Evolutionary conservation across 768 basidiomycete species (phyloP).

Genomic region (Crepidotus variabilis): DNA sequence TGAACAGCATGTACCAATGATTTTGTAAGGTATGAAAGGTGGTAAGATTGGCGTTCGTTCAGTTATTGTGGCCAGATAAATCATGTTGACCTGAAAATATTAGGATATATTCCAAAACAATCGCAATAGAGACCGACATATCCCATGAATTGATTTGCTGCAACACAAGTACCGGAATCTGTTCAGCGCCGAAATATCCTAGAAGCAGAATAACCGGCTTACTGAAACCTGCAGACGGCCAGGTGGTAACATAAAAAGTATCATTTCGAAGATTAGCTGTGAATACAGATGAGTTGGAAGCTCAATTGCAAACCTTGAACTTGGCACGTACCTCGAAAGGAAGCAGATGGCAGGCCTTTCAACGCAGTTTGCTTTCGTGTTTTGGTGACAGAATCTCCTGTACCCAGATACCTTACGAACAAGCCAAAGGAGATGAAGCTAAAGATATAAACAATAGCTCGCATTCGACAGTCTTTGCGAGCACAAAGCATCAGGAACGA

Average conservation of each 20-base stretch:
- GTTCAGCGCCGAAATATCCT: neutral
- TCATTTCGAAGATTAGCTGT: slow-evolving; percentile 35
- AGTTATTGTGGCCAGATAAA: slow-evolving; percentile 44
- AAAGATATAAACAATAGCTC: neutral
- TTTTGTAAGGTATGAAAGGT: slow-evolving; percentile 41
- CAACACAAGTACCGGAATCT: neutral
- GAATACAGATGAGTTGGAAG: neutral
- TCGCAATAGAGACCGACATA: slow-evolving; percentile 16
- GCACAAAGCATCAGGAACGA: neutral
- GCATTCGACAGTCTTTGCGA: neutral
- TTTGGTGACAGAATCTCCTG: neutral
- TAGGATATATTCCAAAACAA: neutral
- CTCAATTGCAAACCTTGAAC: neutral
- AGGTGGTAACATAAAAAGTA: slow-evolving; percentile 50
- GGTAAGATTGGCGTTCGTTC: slow-evolving; percentile 45
- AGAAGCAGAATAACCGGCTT: slow-evolving; percentile 13
- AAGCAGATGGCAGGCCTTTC: slow-evolving; percentile 12
- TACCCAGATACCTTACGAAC: neutral
- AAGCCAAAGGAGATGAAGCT: neutral
- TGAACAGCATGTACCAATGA: slow-evolving; percentile 25
- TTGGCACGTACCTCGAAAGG: slow-evolving; percentile 12
- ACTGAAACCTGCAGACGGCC: slow-evolving; percentile 57
- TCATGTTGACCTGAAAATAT: slow-evolving; percentile 36
- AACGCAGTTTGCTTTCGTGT: slow-evolving; percentile 2
- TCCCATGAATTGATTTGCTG: slow-evolving; percentile 35